Percentiles rank a stretch among this genome's conserved stretches.
These are phyloP conservation scores for Plenodomus tracheiphilus DNA, from an alignment of 2,329 filamentous ascomycete genomes.

Conservation along the genomic window DNA sequence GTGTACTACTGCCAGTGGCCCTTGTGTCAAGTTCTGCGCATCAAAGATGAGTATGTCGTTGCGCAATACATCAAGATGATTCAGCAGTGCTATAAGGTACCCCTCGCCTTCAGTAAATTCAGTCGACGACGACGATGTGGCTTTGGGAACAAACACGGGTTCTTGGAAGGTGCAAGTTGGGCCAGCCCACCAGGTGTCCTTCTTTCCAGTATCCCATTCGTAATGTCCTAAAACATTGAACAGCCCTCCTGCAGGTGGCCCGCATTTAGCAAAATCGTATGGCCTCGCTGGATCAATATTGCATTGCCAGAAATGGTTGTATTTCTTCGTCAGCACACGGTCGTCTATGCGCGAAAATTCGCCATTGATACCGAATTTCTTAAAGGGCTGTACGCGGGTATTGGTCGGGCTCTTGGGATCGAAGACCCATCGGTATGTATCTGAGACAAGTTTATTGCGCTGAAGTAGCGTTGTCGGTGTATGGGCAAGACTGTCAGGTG, in stretches of 20 bases:
- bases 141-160: constrained; percentile 56
- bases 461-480: constrained; percentile 42
- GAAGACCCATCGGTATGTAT: constrained; percentile 47
- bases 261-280: constrained; percentile 39
- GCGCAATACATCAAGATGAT: constrained; percentile 46
- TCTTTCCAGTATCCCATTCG: constrained; percentile 37
- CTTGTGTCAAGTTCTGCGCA: constrained; percentile 43
- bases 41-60: constrained; percentile 50
- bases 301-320: constrained; percentile 48
- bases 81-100: constrained; percentile 52
- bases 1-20: constrained; percentile 47
- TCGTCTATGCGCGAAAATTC: constrained; percentile 54
- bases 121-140: constrained; percentile 32
- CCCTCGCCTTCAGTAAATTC: constrained; percentile 53
- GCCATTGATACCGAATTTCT: constrained; percentile 44
- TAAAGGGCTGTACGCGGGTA: constrained; percentile 33
- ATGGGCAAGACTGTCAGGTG: constrained; percentile 37
- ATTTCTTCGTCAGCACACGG: constrained; percentile 45
- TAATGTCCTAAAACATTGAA: constrained; percentile 42
- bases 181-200: constrained; percentile 41
- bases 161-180: constrained; percentile 55
- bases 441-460: constrained; percentile 46
- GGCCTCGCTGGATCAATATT: constrained; percentile 40
- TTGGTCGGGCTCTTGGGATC: constrained; percentile 39
- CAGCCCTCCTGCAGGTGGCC: constrained; percentile 33